phyloP scores from a whole-genome alignment of 345 rosid genomes.

The Moricandia arvensis region DNA sequence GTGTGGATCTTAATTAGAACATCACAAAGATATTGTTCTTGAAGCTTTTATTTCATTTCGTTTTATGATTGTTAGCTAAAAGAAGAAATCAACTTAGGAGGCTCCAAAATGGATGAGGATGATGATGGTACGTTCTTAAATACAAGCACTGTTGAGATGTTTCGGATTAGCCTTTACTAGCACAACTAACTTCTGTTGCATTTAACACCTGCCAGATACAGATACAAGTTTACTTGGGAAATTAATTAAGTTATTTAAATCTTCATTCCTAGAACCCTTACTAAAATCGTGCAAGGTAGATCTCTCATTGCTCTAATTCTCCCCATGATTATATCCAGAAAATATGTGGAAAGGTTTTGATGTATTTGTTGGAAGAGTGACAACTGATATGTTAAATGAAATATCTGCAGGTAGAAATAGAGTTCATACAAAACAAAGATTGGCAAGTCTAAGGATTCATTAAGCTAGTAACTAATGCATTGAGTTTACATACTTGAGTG shows the following conservation, averaged over 20 bases:
- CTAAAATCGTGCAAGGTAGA: slow-evolving; percentile 94
- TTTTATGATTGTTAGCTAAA: no score
- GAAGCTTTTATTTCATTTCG: no score
- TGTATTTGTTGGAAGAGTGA: not conserved
- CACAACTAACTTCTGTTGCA: not conserved
- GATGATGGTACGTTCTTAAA: slow-evolving; percentile 14
- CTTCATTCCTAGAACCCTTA: slow-evolving; percentile 80
- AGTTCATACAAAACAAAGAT: slow-evolving; percentile 53
- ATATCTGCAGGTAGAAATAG: slow-evolving; percentile 70
- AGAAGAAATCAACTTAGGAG: slow-evolving; percentile 75
- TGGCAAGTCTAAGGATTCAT: slow-evolving; percentile 57
- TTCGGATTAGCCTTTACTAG: not conserved
- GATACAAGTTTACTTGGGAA: slow-evolving; percentile 71
- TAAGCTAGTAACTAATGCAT: slow-evolving; percentile 70
- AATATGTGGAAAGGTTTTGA: no score
- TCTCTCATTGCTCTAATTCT: not conserved
- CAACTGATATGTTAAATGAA: slow-evolving; percentile 5
- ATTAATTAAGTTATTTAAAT: slow-evolving; percentile 63
- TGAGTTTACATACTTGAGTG: no score
- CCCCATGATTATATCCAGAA: not conserved
- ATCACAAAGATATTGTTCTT: not conserved
- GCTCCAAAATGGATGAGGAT: slow-evolving; percentile 44
- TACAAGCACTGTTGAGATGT: not conserved
- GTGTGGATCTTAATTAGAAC: not conserved
- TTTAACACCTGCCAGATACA: slow-evolving; percentile 48